Evolutionary conservation across 2,329 filamentous ascomycete genomes (phyloP).

Genomic region (Lanzia echinophila): DNA sequence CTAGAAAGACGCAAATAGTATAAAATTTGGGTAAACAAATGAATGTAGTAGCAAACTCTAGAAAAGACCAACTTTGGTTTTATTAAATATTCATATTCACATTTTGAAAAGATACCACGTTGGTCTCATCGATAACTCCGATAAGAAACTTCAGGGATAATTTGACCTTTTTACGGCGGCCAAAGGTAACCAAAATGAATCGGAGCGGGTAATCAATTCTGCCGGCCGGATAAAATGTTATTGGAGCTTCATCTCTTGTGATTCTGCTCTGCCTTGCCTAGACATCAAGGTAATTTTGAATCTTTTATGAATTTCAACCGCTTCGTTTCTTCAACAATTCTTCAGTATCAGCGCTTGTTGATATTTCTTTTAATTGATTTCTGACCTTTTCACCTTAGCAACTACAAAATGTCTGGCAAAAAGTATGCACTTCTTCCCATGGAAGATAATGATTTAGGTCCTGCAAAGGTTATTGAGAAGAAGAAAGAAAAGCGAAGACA

Average conservation of each 20-base stretch:
- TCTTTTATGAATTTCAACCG: too few relatives aligned
- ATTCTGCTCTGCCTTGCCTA: neutral
- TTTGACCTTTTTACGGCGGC: neutral
- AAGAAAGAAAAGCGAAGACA: conserved; percentile 36
- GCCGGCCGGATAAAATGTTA: neutral
- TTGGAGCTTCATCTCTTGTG: neutral
- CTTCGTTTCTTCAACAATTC: too few relatives aligned
- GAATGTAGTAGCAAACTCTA: neutral
- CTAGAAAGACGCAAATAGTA: neutral
- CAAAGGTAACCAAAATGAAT: neutral
- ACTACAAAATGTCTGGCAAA: conserved; percentile 39
- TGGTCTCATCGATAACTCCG: conserved; percentile 10
- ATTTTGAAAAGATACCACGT: conserved; percentile 11
- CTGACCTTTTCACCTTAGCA: neutral
- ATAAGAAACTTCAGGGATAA: neutral
- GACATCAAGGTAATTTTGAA: neutral
- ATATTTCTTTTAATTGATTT: neutral
- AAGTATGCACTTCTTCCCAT: conserved; percentile 62
- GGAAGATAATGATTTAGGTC: conserved; percentile 56
- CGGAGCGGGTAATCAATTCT: neutral
- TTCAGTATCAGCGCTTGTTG: too few relatives aligned
- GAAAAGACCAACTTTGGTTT: neutral
- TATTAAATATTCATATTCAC: neutral
- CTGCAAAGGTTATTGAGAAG: conserved; percentile 45
- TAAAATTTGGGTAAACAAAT: neutral